Evolutionary conservation across 108 stramenopile species (phyloP), one percentile per base, ranked within the genome.

Genomic region (Bacterosira constricta): DNA sequence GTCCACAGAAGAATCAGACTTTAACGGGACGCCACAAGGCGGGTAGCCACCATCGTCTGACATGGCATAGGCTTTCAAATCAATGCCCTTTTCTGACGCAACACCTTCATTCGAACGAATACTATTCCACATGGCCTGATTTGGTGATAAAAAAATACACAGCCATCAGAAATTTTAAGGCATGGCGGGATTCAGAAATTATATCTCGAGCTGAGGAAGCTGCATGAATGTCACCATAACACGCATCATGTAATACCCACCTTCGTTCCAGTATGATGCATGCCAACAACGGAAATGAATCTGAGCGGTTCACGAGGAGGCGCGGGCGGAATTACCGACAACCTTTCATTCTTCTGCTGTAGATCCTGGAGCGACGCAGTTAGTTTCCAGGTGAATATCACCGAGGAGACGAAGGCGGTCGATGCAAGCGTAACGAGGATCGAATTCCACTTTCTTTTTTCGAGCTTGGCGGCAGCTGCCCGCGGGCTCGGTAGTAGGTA

Each of bases 21-120:
- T 2, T 5, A 70, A 21, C 39, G 69, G 58, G 0, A 70, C 69
- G n/a, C 69, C 69, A 51, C 69, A 70, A 6, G 69, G 69, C 18
- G 69, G 69, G 30, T 36, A 70, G 3, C 69, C 69, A 11, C 32
- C 69, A 47, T n/a, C n/a, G n/a, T n/a, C n/a, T n/a, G n/a, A n/a
- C n/a, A n/a, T n/a, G n/a, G 57, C 50, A 46, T 52, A 70, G 13
- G 41, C 69, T 17, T 41, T 25, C 35, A 70, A 29, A n/a, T 58
- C 12, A 21, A 70, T 49, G 29, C 42, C 54, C 42, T 45, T 37
- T 9, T 35, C 37, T 7, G 21, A 9, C 7, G 58, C 45, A 32
- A 70, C 18, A 2, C 13, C 38, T 23, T 37, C 52, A 32, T 70
- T 70, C 20, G 6, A 6, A 17, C 59, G 18, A 30, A 70, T 70